Conservation (phyloP, 108 stramenopile species). For the Aurantiochytrium sp. region DNA sequence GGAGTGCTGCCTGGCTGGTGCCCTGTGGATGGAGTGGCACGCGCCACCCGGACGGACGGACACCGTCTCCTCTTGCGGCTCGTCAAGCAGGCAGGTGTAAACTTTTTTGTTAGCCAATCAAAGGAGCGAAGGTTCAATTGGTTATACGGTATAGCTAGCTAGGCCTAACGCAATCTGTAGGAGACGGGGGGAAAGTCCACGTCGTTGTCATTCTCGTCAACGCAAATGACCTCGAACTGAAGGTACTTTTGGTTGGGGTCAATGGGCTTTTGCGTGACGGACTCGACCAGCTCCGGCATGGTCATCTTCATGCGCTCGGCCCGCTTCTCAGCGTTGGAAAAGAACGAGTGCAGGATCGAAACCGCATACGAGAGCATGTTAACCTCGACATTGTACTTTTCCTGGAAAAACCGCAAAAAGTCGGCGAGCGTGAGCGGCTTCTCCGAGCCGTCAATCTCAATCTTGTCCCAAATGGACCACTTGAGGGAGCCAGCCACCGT, state of each 20-base stretch:
- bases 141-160: background rate
- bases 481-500: slow-evolving; percentile 30
- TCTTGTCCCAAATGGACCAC: slow-evolving; percentile 92
- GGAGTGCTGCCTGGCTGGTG: too few species aligned
- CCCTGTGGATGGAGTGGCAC: too few species aligned
- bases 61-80: too few species aligned
- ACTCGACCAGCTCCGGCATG: slow-evolving; percentile 73
- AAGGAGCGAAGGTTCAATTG: too few species aligned
- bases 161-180: background rate
- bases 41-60: too few species aligned
- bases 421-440: slow-evolving; percentile 69
- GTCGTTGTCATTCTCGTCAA: slow-evolving; percentile 81
- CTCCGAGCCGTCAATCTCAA: slow-evolving; percentile 76
- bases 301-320: slow-evolving; percentile 86
- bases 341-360: slow-evolving; percentile 87
- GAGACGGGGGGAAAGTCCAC: slow-evolving; percentile 80
- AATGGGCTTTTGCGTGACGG: slow-evolving; percentile 80
- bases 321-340: slow-evolving; percentile 90
- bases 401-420: slow-evolving; percentile 80
- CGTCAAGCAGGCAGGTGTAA: too few species aligned
- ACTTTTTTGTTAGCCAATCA: too few species aligned
- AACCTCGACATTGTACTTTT: slow-evolving; percentile 85
- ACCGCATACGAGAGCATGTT: slow-evolving; percentile 93
- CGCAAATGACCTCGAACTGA: slow-evolving; percentile 78
- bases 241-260: slow-evolving; percentile 77